phyloP scores from a whole-genome alignment of 805 yeast genomes.

The Scheffersomyces ergatensis region DNA sequence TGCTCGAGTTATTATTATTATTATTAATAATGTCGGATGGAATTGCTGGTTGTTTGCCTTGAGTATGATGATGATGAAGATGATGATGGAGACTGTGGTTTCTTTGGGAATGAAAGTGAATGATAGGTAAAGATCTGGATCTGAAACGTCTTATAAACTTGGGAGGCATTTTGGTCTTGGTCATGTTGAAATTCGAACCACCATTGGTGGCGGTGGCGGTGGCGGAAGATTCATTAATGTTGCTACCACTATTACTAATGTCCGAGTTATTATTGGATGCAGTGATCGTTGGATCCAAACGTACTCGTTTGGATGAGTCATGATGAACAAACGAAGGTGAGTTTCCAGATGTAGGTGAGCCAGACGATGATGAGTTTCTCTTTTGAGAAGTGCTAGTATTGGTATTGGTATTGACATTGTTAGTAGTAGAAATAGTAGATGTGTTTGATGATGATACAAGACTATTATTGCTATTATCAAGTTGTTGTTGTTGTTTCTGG shows the following conservation, averaged over 20 bases:
- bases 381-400: constrained; percentile 7
- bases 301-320: constrained; percentile 16
- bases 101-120: constrained; percentile 18
- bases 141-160: constrained; percentile 35
- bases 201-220: not conserved
- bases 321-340: constrained; percentile 11
- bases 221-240: not conserved
- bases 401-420: not conserved
- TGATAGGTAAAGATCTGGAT: constrained; percentile 41
- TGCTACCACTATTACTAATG: not conserved
- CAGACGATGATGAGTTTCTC: constrained; percentile 15
- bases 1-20: not conserved
- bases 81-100: constrained; percentile 11
- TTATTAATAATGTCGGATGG: too few species aligned
- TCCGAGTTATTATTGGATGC: not conserved
- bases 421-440: not conserved
- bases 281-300: constrained; percentile 12
- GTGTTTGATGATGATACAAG: not conserved
- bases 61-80: constrained; percentile 3
- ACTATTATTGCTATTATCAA: too few species aligned
- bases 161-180: constrained; percentile 25
- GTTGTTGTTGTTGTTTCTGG: not conserved
- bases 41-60: too few species aligned
- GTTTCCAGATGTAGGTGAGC: constrained; percentile 8
- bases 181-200: not conserved